These are phyloP conservation scores for Psilocybe subaeruginosa DNA, from an alignment of 768 basidiomycete genomes.

Conservation along the genomic window DNA sequence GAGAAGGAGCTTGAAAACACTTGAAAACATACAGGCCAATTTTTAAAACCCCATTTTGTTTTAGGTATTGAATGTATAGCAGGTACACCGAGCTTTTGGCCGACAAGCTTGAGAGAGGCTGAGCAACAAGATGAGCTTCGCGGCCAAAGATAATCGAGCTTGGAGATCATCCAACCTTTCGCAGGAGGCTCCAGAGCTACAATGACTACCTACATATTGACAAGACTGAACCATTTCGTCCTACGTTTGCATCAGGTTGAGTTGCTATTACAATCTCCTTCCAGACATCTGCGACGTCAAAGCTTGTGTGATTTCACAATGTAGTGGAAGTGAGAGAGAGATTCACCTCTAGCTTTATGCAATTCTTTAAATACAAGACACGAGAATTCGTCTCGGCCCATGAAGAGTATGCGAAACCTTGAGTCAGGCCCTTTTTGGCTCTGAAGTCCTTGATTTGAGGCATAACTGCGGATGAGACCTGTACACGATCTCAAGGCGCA, in stretches of 20 bases:
- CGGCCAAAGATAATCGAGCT: neutral
- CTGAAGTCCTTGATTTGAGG: neutral
- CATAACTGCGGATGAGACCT: neutral
- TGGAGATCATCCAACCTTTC: conserved; percentile 1
- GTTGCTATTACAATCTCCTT: conserved; percentile 67
- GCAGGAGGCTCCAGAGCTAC: neutral
- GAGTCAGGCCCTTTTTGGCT: neutral
- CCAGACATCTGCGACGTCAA: conserved; percentile 72
- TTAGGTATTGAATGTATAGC: conserved; percentile 61
- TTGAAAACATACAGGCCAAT: conserved; percentile 57
- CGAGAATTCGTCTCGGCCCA: conserved; percentile 91
- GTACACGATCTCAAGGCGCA: neutral
- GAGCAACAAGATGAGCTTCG: conserved; percentile 5
- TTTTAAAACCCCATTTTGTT: conserved; percentile 58
- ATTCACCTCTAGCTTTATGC: conserved; percentile 55
- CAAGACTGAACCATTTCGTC: conserved; percentile 59
- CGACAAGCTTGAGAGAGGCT: conserved; percentile 77
- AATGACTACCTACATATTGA: conserved; percentile 49
- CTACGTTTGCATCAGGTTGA: conserved; percentile 65
- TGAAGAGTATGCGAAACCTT: conserved; percentile 78
- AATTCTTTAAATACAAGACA: conserved; percentile 70
- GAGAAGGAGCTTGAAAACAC: neutral
- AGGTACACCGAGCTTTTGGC: conserved; percentile 52
- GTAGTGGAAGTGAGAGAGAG: conserved; percentile 22
- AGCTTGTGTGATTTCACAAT: neutral